phyloP scores from a whole-genome alignment of 768 basidiomycete species.

The Pleurotus platypus region DNA sequence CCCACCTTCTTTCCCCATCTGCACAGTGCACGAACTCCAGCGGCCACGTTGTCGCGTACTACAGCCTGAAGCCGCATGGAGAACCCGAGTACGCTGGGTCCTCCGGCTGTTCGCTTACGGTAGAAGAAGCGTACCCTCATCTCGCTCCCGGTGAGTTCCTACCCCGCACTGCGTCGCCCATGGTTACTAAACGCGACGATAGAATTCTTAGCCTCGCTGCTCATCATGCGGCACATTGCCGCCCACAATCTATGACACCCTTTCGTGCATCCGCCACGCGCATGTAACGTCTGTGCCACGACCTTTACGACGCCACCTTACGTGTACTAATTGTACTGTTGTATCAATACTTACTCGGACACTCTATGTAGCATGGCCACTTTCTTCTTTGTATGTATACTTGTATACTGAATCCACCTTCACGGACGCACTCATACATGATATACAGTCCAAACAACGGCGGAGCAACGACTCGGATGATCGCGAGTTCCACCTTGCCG shows the following conservation, averaged over 20 bases:
- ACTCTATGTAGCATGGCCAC: too few relatives aligned
- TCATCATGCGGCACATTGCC: slow-evolving; percentile 63
- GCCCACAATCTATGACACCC: slow-evolving; percentile 30
- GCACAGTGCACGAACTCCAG: slow-evolving; percentile 51
- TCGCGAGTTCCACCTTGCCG: too few relatives aligned
- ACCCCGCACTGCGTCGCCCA: neutral
- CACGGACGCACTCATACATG: too few relatives aligned
- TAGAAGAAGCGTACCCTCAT: slow-evolving; percentile 59
- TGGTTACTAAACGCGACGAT: slow-evolving; percentile 9
- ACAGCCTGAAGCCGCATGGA: slow-evolving; percentile 50
- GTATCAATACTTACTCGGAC: too few relatives aligned
- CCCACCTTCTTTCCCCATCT: neutral
- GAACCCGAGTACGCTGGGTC: slow-evolving; percentile 52
- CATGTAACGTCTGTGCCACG: too few relatives aligned
- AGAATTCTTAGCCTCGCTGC: slow-evolving; percentile 61
- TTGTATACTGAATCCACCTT: too few relatives aligned
- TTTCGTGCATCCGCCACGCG: too few relatives aligned
- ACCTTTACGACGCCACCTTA: too few relatives aligned
- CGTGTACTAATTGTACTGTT: too few relatives aligned
- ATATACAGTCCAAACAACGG: too few relatives aligned
- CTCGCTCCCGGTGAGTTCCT: slow-evolving; percentile 49
- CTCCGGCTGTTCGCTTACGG: slow-evolving; percentile 59
- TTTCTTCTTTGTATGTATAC: too few relatives aligned
- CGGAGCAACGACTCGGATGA: too few relatives aligned
- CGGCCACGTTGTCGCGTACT: slow-evolving; percentile 55